A percentile compares a stretch with the other conserved stretches of the same genome.
Evolutionary conservation across 352 stramenopile genomes (phyloP).

Genomic region (Phytopythium delawarense): DNA sequence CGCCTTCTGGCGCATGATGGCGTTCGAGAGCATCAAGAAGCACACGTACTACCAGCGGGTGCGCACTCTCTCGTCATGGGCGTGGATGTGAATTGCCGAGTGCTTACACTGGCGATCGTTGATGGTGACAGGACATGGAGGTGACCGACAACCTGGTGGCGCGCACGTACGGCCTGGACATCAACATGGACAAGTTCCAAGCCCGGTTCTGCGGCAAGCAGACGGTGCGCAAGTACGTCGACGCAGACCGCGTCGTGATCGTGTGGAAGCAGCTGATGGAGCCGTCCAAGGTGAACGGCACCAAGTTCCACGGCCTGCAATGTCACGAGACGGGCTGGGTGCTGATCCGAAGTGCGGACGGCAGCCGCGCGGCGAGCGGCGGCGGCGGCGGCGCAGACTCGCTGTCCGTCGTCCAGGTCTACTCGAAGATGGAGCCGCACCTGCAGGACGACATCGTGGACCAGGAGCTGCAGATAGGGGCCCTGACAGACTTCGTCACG

Average conservation of each 20-base stretch:
- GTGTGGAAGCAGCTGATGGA: constrained; percentile 46
- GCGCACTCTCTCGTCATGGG: neutral
- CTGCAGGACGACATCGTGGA: constrained; percentile 44
- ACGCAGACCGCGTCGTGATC: constrained; percentile 23
- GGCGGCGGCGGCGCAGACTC: neutral
- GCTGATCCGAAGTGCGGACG: constrained; percentile 12
- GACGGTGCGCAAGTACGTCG: constrained; percentile 33
- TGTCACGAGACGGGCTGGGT: constrained; percentile 33
- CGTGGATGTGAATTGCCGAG: neutral
- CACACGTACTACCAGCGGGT: constrained; percentile 22
- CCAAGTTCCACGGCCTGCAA: constrained; percentile 23
- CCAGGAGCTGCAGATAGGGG: constrained; percentile 24
- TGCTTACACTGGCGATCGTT: neutral
- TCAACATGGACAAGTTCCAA: constrained; percentile 16
- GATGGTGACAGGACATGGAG: constrained; percentile 10
- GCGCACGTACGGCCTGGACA: constrained; percentile 18
- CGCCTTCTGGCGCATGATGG: constrained; percentile 34
- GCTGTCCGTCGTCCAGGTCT: constrained; percentile 42
- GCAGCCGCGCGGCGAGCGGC: neutral
- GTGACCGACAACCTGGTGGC: constrained; percentile 20
- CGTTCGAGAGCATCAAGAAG: constrained; percentile 20
- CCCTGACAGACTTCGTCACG: constrained; percentile 35
- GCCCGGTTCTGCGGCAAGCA: constrained; percentile 39
- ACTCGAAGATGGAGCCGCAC: constrained; percentile 41
- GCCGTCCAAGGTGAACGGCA: constrained; percentile 29